Base-by-base conservation (phyloP, 2,329 filamentous ascomycete genomes). In the Phialemoniopsis sp. region DNA sequence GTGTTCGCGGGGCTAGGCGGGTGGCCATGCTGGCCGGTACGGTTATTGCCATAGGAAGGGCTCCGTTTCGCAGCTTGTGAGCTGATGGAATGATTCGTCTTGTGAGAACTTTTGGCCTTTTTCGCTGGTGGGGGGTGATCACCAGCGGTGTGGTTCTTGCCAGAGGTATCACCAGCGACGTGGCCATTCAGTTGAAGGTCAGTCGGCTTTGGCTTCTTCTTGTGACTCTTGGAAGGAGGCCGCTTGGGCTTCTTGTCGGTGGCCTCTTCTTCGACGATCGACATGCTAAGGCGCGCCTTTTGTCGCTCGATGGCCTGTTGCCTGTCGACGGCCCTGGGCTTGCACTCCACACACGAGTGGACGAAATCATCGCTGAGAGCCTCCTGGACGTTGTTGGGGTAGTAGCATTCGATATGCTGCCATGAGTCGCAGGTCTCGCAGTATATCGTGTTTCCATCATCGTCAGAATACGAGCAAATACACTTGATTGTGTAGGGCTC, bases 331-430 rank as follows among this genome's bases (percentile, higher is more conserved):
- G 69, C 66, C 46, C 89, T 78, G 14, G 90, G 89, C 44, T 85
- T 80, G 69, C 93, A 98, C 53, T 95, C 89, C 54, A 82, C 80
- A 67, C 93, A 98, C 40, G 84, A 88, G 68, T 98, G 91, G 41
- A 87, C 73, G 54, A 84, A 86, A 53, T 80, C 75, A 43, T 79
- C 73, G 70, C 84, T 64, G 61, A 90, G 66, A 67, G 86, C 75
- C 72, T 87, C 73, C 61, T 82, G 76, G 58, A 80, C 77, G 52
- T 88, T 87, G 47, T 78, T 63, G 16, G 79, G 79, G 60, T 97
- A 97, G 67, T 95, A 97, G 67, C 93, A 98, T 59, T 89, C 84
- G 54, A 95, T 95, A 65, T 98, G 93, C 66, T 98, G 93, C 93
- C 93, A 98, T 36, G 89, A 93, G 60, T 95, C 87, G 73, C 93